Conservation (phyloP, 129 eudicot genomes). For the Erigeron canadensis region DNA sequence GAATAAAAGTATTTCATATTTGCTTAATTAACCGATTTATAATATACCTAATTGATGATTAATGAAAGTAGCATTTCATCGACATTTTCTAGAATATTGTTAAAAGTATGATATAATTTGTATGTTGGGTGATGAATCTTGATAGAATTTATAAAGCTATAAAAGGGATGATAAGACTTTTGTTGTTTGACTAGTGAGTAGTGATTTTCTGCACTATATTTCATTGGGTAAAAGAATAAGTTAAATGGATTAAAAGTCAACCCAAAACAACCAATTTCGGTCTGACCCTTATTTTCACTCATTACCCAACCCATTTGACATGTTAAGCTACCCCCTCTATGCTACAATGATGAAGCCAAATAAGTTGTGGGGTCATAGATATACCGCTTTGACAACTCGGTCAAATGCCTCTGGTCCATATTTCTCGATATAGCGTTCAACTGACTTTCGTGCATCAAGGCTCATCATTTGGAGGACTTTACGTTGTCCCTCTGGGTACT, state of each 20-base stretch:
- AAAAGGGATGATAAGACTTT: not conserved
- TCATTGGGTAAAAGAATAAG: not conserved
- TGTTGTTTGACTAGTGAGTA: not conserved
- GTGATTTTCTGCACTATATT: not conserved
- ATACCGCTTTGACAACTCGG: conserved; percentile 88
- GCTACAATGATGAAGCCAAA: not conserved
- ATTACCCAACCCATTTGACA: not conserved
- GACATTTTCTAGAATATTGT: no score
- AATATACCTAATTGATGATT: no score
- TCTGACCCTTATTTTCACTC: not conserved
- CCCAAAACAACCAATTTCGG: not conserved
- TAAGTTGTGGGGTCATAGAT: not conserved
- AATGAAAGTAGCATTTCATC: no score
- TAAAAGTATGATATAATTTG: no score
- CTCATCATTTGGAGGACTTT: conserved; percentile 97
- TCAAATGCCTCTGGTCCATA: conserved; percentile 91
- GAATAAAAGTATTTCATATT: not conserved
- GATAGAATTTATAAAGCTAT: not conserved
- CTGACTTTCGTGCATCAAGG: conserved; percentile 85
- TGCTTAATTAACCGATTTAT: not conserved
- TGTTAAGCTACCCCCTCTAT: not conserved
- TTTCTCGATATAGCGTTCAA: conserved; percentile 77
- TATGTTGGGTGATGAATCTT: no score
- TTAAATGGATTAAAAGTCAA: not conserved
- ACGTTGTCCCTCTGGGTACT: conserved; percentile 67